These are phyloP conservation scores for Vanrija pseudolonga DNA, from an alignment of 1,284 basidiomycete genomes.

Conservation along the genomic window DNA sequence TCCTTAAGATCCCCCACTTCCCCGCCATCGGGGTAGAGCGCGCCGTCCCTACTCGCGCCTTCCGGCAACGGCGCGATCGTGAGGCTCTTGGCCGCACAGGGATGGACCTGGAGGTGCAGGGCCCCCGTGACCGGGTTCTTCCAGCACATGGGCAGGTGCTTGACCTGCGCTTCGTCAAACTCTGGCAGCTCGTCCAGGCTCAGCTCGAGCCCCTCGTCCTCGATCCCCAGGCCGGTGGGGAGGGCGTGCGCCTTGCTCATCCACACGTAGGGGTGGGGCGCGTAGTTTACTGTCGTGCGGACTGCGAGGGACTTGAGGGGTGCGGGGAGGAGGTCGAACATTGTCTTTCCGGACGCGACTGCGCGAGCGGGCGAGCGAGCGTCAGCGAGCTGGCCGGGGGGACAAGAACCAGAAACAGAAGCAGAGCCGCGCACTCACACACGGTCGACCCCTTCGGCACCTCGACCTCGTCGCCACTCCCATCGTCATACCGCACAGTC, in stretches of 20 bases:
- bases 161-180: constrained; percentile 68
- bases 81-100: constrained; percentile 60
- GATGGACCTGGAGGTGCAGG: constrained; percentile 74
- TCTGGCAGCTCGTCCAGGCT: constrained; percentile 62
- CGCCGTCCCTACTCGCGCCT: constrained; percentile 46
- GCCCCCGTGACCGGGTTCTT: constrained; percentile 75
- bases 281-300: constrained; percentile 64
- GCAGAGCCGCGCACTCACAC: constrained; percentile 57
- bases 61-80: constrained; percentile 63
- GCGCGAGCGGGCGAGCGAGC: too few species aligned
- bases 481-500: constrained; percentile 79
- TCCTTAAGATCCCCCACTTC: constrained; percentile 64
- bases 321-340: constrained; percentile 75
- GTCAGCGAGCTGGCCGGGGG: too few species aligned
- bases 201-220: constrained; percentile 68
- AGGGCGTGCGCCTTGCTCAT: constrained; percentile 71
- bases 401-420: background rate
- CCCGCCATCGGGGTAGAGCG: constrained; percentile 69
- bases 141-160: constrained; percentile 70
- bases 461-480: constrained; percentile 72
- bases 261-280: constrained; percentile 78
- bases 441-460: constrained; percentile 85
- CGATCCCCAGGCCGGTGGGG: constrained; percentile 73
- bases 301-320: constrained; percentile 79
- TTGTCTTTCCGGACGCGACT: constrained; percentile 65